Percentiles rank a stretch among this genome's conserved stretches.
phyloP scores from a whole-genome alignment of 805 yeast genomes.

The Lipomyces orientalis region DNA sequence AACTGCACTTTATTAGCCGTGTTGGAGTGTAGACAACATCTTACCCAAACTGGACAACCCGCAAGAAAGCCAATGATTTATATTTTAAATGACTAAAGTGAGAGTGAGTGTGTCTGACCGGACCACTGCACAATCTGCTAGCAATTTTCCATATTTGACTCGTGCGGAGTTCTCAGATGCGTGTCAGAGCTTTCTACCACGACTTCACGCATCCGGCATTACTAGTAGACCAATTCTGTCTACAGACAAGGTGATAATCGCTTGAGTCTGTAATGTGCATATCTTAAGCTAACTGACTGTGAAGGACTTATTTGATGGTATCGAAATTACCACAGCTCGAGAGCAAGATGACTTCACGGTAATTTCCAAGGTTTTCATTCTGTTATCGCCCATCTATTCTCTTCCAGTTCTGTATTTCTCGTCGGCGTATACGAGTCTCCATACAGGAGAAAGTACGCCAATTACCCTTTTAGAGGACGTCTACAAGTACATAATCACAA shows the following conservation, averaged over 20 bases:
- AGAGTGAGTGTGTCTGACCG: neutral
- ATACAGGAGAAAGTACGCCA: neutral
- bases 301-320: neutral
- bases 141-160: constrained; percentile 19
- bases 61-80: neutral
- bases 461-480: constrained; percentile 23
- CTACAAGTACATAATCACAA: constrained; percentile 13
- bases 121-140: neutral
- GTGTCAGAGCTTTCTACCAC: constrained; percentile 18
- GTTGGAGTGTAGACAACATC: too few species aligned
- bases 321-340: constrained; percentile 4
- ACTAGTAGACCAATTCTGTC: neutral
- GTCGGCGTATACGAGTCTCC: neutral
- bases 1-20: too few species aligned
- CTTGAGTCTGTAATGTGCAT: neutral
- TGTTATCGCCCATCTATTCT: constrained; percentile 24
- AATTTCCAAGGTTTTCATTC: constrained; percentile 9
- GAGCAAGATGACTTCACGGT: constrained; percentile 8
- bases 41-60: neutral
- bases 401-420: constrained; percentile 30
- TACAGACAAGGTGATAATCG: neutral
- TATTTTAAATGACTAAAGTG: neutral
- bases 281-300: neutral
- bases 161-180: constrained; percentile 22
- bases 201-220: constrained; percentile 19